phyloP scores from a whole-genome alignment of 2,329 filamentous ascomycete genomes.

The Dactylellina parvicollis region DNA sequence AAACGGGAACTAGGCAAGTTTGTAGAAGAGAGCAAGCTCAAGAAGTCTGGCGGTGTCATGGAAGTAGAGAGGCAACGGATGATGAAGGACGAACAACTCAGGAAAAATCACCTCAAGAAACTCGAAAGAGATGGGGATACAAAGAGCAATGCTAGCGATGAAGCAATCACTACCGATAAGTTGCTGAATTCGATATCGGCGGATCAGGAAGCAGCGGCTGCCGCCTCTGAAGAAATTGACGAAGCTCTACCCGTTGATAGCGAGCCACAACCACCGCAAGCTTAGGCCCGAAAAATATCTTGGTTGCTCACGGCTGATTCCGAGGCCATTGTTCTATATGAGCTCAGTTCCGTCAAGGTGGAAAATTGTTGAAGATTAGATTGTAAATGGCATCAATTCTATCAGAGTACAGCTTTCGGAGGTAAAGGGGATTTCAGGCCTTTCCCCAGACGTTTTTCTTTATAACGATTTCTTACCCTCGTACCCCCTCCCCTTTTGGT shows the following conservation, averaged over 20 bases:
- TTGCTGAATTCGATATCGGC: slow-evolving; percentile 51
- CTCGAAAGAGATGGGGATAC: slow-evolving; percentile 58
- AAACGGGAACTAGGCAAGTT: slow-evolving; percentile 86
- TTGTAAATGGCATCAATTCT: too few relatives aligned
- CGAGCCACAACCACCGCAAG: slow-evolving; percentile 1
- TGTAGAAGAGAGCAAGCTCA: slow-evolving; percentile 88
- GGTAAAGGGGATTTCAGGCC: too few relatives aligned
- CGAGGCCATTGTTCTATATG: too few relatives aligned
- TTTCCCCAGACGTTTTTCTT: too few relatives aligned
- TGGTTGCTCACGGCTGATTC: too few relatives aligned
- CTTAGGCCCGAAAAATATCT: background rate
- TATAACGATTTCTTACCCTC: too few relatives aligned
- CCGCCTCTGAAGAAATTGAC: slow-evolving; percentile 9
- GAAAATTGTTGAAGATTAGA: too few relatives aligned
- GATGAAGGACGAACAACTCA: slow-evolving; percentile 84
- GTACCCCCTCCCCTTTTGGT: too few relatives aligned
- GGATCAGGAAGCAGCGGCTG: slow-evolving; percentile 39
- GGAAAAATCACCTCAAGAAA: slow-evolving; percentile 70
- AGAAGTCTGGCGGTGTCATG: slow-evolving; percentile 94
- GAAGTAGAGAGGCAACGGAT: slow-evolving; percentile 87
- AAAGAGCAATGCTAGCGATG: slow-evolving; percentile 49
- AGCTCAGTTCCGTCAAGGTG: too few relatives aligned
- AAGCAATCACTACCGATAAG: slow-evolving; percentile 46
- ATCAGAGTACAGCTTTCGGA: too few relatives aligned
- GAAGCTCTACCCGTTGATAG: background rate